Evolutionary conservation across 257 asterid genomes (phyloP), one percentile per base, ranked within the genome.

Genomic region (Solanum virginianum): DNA sequence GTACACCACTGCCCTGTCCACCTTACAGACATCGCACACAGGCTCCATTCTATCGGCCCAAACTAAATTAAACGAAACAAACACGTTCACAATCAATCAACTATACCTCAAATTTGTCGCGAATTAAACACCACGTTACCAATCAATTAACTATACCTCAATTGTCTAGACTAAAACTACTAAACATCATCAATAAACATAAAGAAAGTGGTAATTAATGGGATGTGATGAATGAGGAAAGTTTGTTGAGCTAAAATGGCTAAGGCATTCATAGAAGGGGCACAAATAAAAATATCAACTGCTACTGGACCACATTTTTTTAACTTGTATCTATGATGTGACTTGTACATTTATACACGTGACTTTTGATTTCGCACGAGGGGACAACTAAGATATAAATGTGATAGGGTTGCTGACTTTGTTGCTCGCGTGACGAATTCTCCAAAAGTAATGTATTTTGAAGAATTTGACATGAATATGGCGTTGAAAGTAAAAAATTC

Each of bases 21-120:
- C 86, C 66, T 86, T 87, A 84, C 98, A 95, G 53, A 82, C 85
- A 87, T 92, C 98, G 60, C 98, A 95, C 59, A 86, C 18, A n/a
- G 89, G 88, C 86, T 90, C 94, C 87, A 81, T 88, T 60, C 13
- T 8, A 59, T 32, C 36, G 36, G 36, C 36, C 36, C 36, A 32
- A 32, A 32, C 36, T 32, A 32, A 32, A 20, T 8, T 55, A 2
- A 55, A 59, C 3, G 3, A 59, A 59, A 59, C 65, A 56, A 54
- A 14, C 57, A 54, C 17, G 20, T 13, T 54, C 18, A 5, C 57
- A 15, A 54, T 54, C 62, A 56, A 56, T 18, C 63, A 56, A 18
- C 4, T 56, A 3, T 56, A 18, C 63, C 63, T 56, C 24, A 17
- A 49, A 7, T 56, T 18, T 16, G 2, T 54, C 59, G 8, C 20